A percentile compares a stretch with the other conserved stretches of the same genome.
These are phyloP conservation scores for Fusarium globosum DNA, from an alignment of 2,329 filamentous ascomycete species.

Conservation along the genomic window DNA sequence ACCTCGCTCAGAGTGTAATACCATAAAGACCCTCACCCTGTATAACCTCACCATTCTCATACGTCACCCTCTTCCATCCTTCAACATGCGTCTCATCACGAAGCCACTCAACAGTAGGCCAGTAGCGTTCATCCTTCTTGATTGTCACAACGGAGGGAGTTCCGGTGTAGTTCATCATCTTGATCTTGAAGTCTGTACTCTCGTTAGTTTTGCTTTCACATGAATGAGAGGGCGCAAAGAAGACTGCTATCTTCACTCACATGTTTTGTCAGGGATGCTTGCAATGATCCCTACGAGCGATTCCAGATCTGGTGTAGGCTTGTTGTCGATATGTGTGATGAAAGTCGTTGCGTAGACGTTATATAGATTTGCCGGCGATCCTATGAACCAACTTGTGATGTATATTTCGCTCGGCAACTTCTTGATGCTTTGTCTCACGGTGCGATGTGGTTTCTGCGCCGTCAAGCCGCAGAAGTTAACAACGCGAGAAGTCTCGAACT, in stretches of 20 bases:
- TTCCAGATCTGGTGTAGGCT: slow-evolving; percentile 83
- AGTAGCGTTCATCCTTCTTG: slow-evolving; percentile 99
- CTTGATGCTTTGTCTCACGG: slow-evolving; percentile 95
- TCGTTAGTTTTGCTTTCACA: not conserved
- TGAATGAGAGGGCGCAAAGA: too few species aligned
- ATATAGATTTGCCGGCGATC: slow-evolving; percentile 87
- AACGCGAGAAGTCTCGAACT: slow-evolving; percentile 91
- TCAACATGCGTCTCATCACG: slow-evolving; percentile 68
- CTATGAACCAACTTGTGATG: slow-evolving; percentile 85
- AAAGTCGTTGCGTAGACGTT: slow-evolving; percentile 96
- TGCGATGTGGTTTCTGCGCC: slow-evolving; percentile 92
- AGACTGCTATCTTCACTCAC: slow-evolving; percentile 54
- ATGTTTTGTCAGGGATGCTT: slow-evolving; percentile 94
- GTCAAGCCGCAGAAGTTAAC: slow-evolving; percentile 96
- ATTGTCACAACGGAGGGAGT: slow-evolving; percentile 98
- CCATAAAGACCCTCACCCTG: slow-evolving; percentile 66
- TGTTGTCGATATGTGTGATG: slow-evolving; percentile 93
- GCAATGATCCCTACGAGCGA: slow-evolving; percentile 84
- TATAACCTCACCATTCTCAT: slow-evolving; percentile 65
- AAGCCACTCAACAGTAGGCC: slow-evolving; percentile 76
- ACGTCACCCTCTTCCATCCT: slow-evolving; percentile 72
- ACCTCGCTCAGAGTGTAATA: slow-evolving; percentile 41
- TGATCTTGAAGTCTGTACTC: slow-evolving; percentile 86
- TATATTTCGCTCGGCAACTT: slow-evolving; percentile 98
- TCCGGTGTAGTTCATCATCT: slow-evolving; percentile 97